Evolutionary conservation across 1,284 basidiomycete species (phyloP).

Genomic region (Coniferiporia weirii): DNA sequence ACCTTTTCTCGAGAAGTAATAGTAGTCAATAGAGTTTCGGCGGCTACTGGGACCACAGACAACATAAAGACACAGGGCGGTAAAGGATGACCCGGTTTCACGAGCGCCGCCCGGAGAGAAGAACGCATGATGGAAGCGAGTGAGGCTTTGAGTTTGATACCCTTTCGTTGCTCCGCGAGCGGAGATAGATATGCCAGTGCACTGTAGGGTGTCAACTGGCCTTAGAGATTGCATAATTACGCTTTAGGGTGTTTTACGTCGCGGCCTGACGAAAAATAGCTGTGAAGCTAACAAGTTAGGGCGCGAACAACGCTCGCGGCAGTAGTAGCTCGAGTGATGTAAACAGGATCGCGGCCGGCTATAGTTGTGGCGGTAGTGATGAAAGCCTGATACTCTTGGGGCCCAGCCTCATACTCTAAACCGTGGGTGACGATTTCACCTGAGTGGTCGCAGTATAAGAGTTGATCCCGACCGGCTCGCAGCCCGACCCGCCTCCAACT

Average conservation of each 20-base stretch:
- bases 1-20: conserved; percentile 8
- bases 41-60: conserved; percentile 10
- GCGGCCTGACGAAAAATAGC: background rate
- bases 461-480: no score
- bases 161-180: conserved; percentile 2
- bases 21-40: conserved; percentile 7
- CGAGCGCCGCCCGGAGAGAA: conserved; percentile 14
- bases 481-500: background rate
- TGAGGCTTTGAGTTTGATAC: conserved; percentile 11
- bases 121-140: conserved; percentile 15
- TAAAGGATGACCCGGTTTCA: conserved; percentile 10
- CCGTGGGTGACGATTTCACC: background rate
- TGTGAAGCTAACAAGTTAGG: background rate
- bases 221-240: background rate
- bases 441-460: background rate
- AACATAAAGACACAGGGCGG: conserved; percentile 13
- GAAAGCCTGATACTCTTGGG: background rate
- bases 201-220: background rate
- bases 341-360: background rate
- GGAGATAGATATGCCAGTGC: conserved; percentile 8
- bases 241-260: background rate
- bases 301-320: background rate
- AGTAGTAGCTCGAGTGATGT: background rate
- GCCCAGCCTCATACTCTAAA: background rate
- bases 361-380: conserved; percentile 6